Evolutionary conservation across 257 asterid species (phyloP), one percentile per base, ranked within the genome.

Genomic region (Primulina eburnea): DNA sequence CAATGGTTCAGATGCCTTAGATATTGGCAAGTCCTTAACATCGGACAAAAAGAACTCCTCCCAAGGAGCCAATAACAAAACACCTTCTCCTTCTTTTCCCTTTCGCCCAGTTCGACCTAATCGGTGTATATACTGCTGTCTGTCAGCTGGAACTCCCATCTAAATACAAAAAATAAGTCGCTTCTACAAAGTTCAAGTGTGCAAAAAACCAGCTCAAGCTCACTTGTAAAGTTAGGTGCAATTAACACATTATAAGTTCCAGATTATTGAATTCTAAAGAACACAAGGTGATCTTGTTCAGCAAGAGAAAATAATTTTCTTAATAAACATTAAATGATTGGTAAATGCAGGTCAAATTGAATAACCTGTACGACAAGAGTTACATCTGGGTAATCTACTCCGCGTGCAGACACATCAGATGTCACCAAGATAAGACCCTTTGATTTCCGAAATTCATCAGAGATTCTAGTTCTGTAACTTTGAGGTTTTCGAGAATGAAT

Each of bases 391-490:
- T 94, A 94, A 82, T 94, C 97, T 11, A 94, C 99, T 60, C 97
- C 97, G 59, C 99, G 97, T 11, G 99, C 99, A 81, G 99, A 91
- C 50, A 91, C 99, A 60, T 94, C 99, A 32, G 97, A 94, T 10
- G 99, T 91, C 50, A 91, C 99, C 8, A 91, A 96, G 79, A 91
- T 91, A 58, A 94, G 97, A 67, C 97, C 97, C 60, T 84, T 91
- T 24, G 97, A 94, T 79, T 94, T 89, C 78, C 97, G 87, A 60
- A 94, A 91, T 76, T 94, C 99, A 56, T 94, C 96, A 3, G 99
- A 91, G 72, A 94, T 79, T 76, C 85, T 84, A 38, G 99, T 91
- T 81, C 97, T 82, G 71, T 94, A 91, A 73, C 90, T 81, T 82
- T 91, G 99, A 26, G 97, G 86, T 68, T 94, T 91, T 65, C 99